A percentile compares a stretch with the other conserved stretches of the same genome.
Conservation (phyloP, 176 grass and related monocot species). For the Oryza punctata region DNA sequence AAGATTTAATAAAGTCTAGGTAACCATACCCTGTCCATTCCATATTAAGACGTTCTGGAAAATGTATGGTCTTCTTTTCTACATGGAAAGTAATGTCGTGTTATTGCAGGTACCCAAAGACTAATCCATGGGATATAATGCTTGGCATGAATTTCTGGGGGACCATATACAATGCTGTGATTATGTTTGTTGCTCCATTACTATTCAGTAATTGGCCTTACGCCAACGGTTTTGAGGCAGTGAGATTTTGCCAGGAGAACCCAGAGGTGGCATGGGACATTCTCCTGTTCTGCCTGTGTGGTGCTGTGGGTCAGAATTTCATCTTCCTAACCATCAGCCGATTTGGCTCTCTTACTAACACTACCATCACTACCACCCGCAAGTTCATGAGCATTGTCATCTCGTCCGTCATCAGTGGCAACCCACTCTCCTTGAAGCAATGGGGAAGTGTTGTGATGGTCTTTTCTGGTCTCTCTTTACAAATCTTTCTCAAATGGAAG, state of each 20-base stretch:
- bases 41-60: background rate
- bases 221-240: constrained; percentile 79
- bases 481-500: constrained; percentile 88
- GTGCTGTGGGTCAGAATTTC: constrained; percentile 88
- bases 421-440: constrained; percentile 72
- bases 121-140: constrained; percentile 98
- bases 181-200: constrained; percentile 78
- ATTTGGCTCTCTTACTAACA: constrained; percentile 95
- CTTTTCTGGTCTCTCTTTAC: constrained; percentile 65
- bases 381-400: constrained; percentile 96
- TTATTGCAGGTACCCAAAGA: constrained; percentile 77
- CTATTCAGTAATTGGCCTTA: constrained; percentile 74
- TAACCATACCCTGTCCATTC: constrained; percentile 28
- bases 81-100: background rate
- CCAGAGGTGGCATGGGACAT: constrained; percentile 97
- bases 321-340: constrained; percentile 97
- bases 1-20: constrained; percentile 96
- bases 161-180: constrained; percentile 79
- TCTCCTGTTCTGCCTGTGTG: constrained; percentile 82
- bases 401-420: constrained; percentile 81
- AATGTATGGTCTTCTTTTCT: constrained; percentile 10
- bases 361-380: constrained; percentile 90
- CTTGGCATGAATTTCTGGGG: constrained; percentile 99
- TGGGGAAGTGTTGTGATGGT: constrained; percentile 78
- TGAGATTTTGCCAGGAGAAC: constrained; percentile 76